Evolutionary conservation across 2,329 filamentous ascomycete species (phyloP).

Genomic region (Colletotrichum sp.): DNA sequence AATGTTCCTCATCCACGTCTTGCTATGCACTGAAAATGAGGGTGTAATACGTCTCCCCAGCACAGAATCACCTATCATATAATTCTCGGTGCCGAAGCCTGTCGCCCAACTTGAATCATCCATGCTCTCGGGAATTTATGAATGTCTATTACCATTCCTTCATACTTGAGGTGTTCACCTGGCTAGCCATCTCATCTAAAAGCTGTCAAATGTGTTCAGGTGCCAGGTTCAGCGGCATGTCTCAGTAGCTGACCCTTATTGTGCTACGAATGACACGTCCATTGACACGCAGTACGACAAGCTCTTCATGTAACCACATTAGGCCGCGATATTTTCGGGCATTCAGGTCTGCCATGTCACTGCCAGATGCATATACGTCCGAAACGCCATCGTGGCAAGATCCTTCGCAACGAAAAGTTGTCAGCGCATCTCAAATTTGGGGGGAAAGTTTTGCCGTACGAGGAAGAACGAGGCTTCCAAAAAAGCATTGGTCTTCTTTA

Average conservation of each 20-base stretch:
- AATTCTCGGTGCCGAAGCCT: background rate
- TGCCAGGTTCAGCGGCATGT: background rate
- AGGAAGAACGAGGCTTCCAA: background rate
- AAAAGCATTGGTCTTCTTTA: background rate
- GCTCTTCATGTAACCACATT: background rate
- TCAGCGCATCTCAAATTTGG: background rate
- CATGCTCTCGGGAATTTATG: background rate
- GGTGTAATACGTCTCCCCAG: rapidly evolving
- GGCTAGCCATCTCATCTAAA: background rate
- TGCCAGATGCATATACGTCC: background rate
- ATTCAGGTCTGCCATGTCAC: background rate
- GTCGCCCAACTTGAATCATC: background rate
- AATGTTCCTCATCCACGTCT: background rate
- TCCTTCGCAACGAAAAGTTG: background rate
- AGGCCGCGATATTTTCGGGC: background rate
- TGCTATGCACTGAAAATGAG: background rate
- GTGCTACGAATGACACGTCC: background rate
- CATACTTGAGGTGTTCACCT: rapidly evolving
- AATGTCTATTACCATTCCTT: background rate
- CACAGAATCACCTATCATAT: background rate
- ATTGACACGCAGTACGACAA: background rate
- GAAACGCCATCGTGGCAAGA: background rate
- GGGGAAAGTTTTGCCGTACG: background rate
- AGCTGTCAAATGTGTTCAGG: background rate
- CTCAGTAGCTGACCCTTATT: background rate